Conservation (phyloP, 2,329 filamentous ascomycete species). For the Macrophomina tecta region DNA sequence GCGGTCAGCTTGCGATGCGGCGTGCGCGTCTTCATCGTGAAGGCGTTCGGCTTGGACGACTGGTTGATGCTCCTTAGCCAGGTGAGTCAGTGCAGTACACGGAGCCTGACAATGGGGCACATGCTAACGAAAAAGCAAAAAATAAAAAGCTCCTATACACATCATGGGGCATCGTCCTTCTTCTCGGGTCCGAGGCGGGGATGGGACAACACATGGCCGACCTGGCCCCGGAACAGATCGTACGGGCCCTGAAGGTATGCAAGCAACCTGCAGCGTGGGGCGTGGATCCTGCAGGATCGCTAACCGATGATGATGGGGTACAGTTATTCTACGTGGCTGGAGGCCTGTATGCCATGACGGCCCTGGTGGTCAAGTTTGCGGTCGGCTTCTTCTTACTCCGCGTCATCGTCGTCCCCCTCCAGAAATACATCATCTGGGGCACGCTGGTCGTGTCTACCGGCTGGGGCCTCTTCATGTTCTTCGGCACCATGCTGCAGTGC, state of each 20-base stretch:
- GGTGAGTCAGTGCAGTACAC: slow-evolving; percentile 42
- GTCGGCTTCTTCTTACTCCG: slow-evolving; percentile 61
- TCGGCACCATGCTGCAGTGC: slow-evolving; percentile 40
- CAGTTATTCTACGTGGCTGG: slow-evolving; percentile 62
- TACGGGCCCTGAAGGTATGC: slow-evolving; percentile 38
- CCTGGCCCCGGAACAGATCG: slow-evolving; percentile 39
- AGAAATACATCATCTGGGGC: slow-evolving; percentile 53
- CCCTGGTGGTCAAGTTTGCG: slow-evolving; percentile 56
- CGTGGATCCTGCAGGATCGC: slow-evolving; percentile 15
- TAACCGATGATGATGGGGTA: slow-evolving; percentile 8
- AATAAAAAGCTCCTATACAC: slow-evolving; percentile 41
- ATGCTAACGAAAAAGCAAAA: not conserved
- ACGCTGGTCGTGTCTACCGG: slow-evolving; percentile 16
- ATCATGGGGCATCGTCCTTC: slow-evolving; percentile 44
- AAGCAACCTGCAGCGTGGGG: not conserved
- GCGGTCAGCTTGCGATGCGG: slow-evolving; percentile 46
- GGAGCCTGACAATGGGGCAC: not conserved
- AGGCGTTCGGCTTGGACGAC: slow-evolving; percentile 49
- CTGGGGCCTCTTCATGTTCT: slow-evolving; percentile 9
- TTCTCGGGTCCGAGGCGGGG: slow-evolving; percentile 44
- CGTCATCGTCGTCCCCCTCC: slow-evolving; percentile 53
- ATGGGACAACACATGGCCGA: slow-evolving; percentile 38
- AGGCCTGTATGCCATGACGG: slow-evolving; percentile 58
- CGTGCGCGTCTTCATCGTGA: slow-evolving; percentile 44
- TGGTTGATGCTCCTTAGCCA: slow-evolving; percentile 48